A percentile compares a stretch with the other conserved stretches of the same genome.
phyloP scores from a whole-genome alignment of 1,284 basidiomycete species.

The Xanthoconium separans region DNA sequence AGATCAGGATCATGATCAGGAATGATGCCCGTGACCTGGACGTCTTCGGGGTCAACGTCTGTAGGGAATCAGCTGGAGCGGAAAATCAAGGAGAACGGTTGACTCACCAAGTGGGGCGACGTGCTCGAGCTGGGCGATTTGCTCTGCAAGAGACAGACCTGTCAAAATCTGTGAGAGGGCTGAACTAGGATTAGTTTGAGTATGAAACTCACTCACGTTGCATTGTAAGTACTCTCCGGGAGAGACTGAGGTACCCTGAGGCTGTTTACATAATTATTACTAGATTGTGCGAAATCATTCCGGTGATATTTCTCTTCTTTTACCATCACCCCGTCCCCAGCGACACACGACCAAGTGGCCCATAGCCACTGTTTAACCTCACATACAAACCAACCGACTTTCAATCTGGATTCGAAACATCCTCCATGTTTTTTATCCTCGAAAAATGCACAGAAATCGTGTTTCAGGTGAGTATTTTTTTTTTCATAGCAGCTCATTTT shows the following conservation, averaged over 20 bases:
- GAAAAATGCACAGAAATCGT: conserved; percentile 51
- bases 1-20: conserved; percentile 25
- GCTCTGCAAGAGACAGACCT: conserved; percentile 75
- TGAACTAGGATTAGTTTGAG: neutral
- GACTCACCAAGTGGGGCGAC: conserved; percentile 63
- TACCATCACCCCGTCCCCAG: conserved; percentile 35
- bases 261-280: conserved; percentile 36
- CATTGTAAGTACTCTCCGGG: too few relatives aligned
- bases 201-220: conserved; percentile 33
- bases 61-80: conserved; percentile 7
- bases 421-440: conserved; percentile 48
- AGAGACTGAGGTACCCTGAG: too few relatives aligned
- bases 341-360: conserved; percentile 34
- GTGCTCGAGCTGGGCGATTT: conserved; percentile 77
- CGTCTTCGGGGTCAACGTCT: conserved; percentile 82
- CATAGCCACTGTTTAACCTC: conserved; percentile 24
- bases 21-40: conserved; percentile 37
- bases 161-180: conserved; percentile 2
- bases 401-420: conserved; percentile 48
- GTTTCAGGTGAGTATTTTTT: conserved; percentile 40
- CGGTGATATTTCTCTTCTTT: conserved; percentile 22
- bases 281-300: conserved; percentile 23
- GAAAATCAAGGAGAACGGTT: neutral
- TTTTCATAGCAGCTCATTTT: conserved; percentile 25
- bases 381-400: conserved; percentile 20